These are phyloP conservation scores for Sanguinoderma infundibulare DNA, from an alignment of 1,284 basidiomycete genomes.

Conservation along the genomic window DNA sequence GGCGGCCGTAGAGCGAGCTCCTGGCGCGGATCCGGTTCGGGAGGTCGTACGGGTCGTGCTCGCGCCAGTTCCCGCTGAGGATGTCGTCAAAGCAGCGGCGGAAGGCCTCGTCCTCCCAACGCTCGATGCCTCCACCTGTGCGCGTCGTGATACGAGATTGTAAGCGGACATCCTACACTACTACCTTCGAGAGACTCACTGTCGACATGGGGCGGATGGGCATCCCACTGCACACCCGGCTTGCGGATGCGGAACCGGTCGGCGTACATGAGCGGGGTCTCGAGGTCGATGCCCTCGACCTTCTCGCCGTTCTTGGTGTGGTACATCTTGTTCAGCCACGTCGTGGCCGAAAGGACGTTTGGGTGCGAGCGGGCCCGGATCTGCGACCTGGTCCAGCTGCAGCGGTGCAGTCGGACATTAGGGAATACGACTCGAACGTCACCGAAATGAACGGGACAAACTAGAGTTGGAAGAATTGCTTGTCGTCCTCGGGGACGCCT, in stretches of 20 bases:
- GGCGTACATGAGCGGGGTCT: conserved; percentile 75
- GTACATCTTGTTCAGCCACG: conserved; percentile 71
- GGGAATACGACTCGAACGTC: too few species aligned
- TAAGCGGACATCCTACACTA: too few species aligned
- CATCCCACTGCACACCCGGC: conserved; percentile 69
- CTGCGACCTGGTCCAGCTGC: conserved; percentile 73
- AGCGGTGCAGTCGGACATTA: neutral
- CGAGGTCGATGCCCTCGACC: conserved; percentile 64
- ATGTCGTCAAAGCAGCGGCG: conserved; percentile 71
- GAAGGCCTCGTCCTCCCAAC: conserved; percentile 83
- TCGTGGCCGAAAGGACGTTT: conserved; percentile 63
- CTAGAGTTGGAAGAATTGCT: conserved; percentile 78
- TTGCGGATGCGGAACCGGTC: conserved; percentile 85
- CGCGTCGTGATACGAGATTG: too few species aligned
- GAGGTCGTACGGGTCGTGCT: conserved; percentile 75
- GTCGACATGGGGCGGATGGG: conserved; percentile 81
- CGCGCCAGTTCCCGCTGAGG: conserved; percentile 68
- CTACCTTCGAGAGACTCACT: conserved; percentile 39
- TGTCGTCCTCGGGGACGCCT: conserved; percentile 62
- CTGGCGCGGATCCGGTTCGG: conserved; percentile 64
- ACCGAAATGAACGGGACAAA: conserved; percentile 28
- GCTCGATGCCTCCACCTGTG: conserved; percentile 76
- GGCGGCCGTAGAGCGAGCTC: conserved; percentile 63
- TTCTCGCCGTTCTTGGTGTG: conserved; percentile 43
- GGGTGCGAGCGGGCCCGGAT: conserved; percentile 77